Evolutionary conservation across 164 flowering plant genomes (phyloP), one percentile per base, ranked within the genome.

Genomic region (Berberis vulgaris): DNA sequence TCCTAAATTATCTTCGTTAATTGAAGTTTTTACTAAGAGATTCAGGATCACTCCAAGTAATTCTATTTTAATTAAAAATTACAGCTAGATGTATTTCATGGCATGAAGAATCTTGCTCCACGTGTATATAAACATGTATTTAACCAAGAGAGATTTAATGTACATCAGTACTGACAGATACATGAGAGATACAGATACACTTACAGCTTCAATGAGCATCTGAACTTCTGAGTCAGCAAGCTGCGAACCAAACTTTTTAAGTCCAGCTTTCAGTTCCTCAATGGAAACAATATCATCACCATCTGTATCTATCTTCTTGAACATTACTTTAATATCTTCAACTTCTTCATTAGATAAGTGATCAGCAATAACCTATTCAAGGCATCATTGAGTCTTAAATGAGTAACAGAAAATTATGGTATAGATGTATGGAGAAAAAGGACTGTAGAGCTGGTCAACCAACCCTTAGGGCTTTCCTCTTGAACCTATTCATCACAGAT

Each of bases 131-230:
- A 26, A 26, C 26, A 26, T 26, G 26, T 26, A 26, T 26, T 26
- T 26, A 26, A 26, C 26, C 26, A 26, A 26, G 26, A 26, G 26
- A 26, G 26, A 26, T 26, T 26, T 26, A 26, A 26, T 26, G 26
- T 26, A 26, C 26, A 26, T 26, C 26, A 26, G 26, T 26, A 26
- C 26, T 26, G 26, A 26, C 26, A 26, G 26, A 26, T 26, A 26
- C 26, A 26, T 26, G 26, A 26, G 26, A 26, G 26, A 26, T 26
- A 26, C 26, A 10, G 11, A 52, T 52, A 10, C n/a, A 80, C 94
- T 79, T 69, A 91, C 98, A 69, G 92, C 83, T 82, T 91, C 96
- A 59, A 86, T 82, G 64, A 91, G 86, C 87, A 86, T 77, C 76
- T 91, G 90, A 41, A 87, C 80, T 69, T 91, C 98, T 57, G 96